A percentile compares a stretch with the other conserved stretches of the same genome.
Evolutionary conservation across 78 protist genomes (phyloP).

Genomic region (Dictyostelium brefeldianum): DNA sequence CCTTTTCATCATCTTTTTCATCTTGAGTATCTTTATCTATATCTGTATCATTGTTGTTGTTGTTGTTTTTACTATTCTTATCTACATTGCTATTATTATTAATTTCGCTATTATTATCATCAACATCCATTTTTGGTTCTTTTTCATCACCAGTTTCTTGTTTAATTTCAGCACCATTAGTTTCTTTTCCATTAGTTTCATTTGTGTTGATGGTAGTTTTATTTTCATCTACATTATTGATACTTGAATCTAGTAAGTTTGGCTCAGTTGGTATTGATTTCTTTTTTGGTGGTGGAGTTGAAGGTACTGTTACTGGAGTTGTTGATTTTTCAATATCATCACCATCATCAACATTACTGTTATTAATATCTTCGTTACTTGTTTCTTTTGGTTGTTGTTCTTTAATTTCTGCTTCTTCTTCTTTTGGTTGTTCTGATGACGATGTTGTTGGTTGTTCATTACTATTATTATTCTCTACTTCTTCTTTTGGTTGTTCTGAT

Average conservation of each 20-base stretch:
- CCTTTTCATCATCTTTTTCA: not conserved
- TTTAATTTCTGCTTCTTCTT: not conserved
- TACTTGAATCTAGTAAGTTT: not conserved
- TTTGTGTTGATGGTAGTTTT: not conserved
- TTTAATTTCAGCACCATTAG: not conserved
- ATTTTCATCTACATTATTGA: not conserved
- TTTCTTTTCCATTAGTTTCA: not conserved
- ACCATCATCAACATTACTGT: no score
- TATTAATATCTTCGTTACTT: not conserved
- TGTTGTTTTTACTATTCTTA: not conserved
- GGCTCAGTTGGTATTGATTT: not conserved
- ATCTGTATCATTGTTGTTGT: not conserved
- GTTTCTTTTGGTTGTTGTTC: no score
- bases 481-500: slow-evolving; percentile 3
- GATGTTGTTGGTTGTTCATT: not conserved
- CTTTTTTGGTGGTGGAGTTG: not conserved
- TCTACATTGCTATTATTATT: not conserved
- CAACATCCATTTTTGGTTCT: not conserved
- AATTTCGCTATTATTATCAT: not conserved
- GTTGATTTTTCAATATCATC: not conserved
- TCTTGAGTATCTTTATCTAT: not conserved
- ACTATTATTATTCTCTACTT: no score
- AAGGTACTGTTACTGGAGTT: not conserved
- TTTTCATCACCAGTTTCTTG: slow-evolving; percentile 3
- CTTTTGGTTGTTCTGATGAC: not conserved